Evolutionary conservation across 2,329 filamentous ascomycete genomes (phyloP).

Genomic region (Intubia oerlemansii): DNA sequence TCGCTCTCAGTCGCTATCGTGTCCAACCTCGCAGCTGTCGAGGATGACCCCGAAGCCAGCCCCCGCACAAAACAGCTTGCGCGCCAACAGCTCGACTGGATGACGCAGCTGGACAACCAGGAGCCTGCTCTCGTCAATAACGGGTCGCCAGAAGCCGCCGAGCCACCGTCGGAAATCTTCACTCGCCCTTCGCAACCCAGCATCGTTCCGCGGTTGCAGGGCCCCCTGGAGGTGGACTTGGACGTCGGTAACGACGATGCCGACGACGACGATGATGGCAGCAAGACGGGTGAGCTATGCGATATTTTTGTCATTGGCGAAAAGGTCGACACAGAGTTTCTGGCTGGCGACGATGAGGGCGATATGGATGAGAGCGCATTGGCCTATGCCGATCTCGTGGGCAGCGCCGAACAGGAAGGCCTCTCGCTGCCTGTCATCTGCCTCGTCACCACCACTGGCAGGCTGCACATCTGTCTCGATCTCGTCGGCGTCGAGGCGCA

Average conservation of each 20-base stretch:
- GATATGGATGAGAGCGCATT: slow-evolving; percentile 37
- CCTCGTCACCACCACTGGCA: slow-evolving; percentile 37
- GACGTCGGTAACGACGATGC: slow-evolving; percentile 33
- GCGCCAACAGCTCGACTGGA: slow-evolving; percentile 46
- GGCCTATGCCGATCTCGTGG: slow-evolving; percentile 12
- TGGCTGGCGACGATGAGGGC: slow-evolving; percentile 45
- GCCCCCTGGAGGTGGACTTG: slow-evolving; percentile 35
- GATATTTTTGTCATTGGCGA: slow-evolving; percentile 42
- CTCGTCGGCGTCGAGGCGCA: slow-evolving; percentile 41
- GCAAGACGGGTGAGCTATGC: slow-evolving; percentile 33
- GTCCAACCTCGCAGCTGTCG: slow-evolving; percentile 42
- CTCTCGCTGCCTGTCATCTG: slow-evolving; percentile 38
- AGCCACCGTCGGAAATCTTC: slow-evolving; percentile 32
- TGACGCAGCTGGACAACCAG: slow-evolving; percentile 42
- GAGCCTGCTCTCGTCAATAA: slow-evolving; percentile 32
- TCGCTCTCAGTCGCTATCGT: slow-evolving; percentile 69
- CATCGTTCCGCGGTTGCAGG: slow-evolving; percentile 36
- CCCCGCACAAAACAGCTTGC: slow-evolving; percentile 32
- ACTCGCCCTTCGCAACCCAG: slow-evolving; percentile 34
- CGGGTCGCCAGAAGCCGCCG: slow-evolving; percentile 17
- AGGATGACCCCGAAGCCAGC: slow-evolving; percentile 34
- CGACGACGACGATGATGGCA: slow-evolving; percentile 30
- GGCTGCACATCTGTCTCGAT: slow-evolving; percentile 39
- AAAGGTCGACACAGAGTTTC: slow-evolving; percentile 35
- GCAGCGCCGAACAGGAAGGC: slow-evolving; percentile 34